phyloP scores from a whole-genome alignment of 2,329 filamentous ascomycete genomes.

The Basipetospora chlamydospora region DNA sequence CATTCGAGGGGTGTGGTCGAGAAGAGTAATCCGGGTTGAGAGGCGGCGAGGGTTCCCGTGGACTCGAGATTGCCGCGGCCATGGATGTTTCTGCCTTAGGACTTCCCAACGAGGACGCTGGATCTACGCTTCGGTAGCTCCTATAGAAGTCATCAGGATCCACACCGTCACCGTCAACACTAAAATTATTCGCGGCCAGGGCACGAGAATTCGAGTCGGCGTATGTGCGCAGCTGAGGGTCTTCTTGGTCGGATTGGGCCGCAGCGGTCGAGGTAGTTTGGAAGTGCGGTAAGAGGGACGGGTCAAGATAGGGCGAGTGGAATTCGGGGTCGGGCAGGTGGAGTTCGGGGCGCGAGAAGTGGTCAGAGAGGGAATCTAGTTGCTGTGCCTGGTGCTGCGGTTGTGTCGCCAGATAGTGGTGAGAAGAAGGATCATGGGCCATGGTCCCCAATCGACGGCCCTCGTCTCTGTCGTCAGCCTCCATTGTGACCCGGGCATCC shows the following conservation, averaged over 20 bases:
- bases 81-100: conserved; percentile 14
- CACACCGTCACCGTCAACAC: conserved; percentile 22
- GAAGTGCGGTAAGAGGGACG: conserved; percentile 1
- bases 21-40: conserved; percentile 35
- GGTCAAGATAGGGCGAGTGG: conserved; percentile 8
- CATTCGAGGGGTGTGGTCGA: conserved; percentile 29
- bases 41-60: conserved; percentile 27
- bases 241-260: conserved; percentile 1
- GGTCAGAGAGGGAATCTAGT: conserved; percentile 12
- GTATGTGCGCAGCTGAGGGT: conserved; percentile 4
- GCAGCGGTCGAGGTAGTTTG: not conserved
- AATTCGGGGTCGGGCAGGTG: conserved; percentile 11
- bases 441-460: conserved; percentile 22
- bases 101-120: conserved; percentile 14
- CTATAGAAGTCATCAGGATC: conserved; percentile 43
- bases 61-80: conserved; percentile 21
- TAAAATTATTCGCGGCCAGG: conserved; percentile 17
- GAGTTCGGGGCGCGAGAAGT: conserved; percentile 9
- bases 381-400: conserved; percentile 11
- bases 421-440: conserved; percentile 11
- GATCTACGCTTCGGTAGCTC: conserved; percentile 27
- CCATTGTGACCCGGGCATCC: conserved; percentile 34
- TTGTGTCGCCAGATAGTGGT: conserved; percentile 6
- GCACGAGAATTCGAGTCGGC: conserved; percentile 12
- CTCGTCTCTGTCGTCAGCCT: conserved; percentile 29